These are phyloP conservation scores for Cladochytrium replicatum DNA, from an alignment of 192 early-diverging fungal species.

Conservation along the genomic window DNA sequence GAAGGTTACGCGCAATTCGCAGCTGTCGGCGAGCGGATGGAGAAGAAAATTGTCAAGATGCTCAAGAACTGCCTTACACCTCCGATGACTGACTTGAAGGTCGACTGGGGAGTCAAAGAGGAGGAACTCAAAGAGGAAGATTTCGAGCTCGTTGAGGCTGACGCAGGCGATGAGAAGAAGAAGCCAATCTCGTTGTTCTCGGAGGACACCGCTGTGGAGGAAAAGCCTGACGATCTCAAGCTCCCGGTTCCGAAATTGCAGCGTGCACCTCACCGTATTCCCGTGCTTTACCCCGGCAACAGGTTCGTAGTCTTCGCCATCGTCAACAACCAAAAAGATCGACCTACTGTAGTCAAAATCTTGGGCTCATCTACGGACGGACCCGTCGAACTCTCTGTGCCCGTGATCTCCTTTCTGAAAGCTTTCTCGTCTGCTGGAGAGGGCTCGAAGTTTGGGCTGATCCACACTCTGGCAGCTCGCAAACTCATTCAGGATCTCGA, in stretches of 20 bases:
- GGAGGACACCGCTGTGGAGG: constrained; percentile 13
- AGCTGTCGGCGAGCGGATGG: constrained; percentile 31
- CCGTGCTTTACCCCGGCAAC: constrained; percentile 19
- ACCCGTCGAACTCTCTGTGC: constrained; percentile 28
- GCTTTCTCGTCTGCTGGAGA: constrained; percentile 6
- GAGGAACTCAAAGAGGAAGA: too few relatives aligned
- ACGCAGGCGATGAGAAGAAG: constrained; percentile 1
- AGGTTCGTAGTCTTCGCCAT: constrained; percentile 31
- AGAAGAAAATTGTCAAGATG: constrained; percentile 42
- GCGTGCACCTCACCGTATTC: constrained; percentile 24
- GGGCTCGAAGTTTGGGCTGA: neutral
- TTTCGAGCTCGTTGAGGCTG: constrained; percentile 14
- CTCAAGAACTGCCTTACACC: constrained; percentile 35
- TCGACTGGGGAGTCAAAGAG: constrained; percentile 29
- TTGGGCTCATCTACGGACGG: constrained; percentile 23
- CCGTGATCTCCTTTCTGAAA: too few relatives aligned
- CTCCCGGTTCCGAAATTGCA: constrained; percentile 17
- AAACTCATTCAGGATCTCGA: constrained; percentile 36
- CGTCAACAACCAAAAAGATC: constrained; percentile 10
- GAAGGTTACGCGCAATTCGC: constrained; percentile 39
- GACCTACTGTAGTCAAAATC: too few relatives aligned
- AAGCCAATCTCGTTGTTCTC: constrained; percentile 16
- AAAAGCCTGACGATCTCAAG: constrained; percentile 3
- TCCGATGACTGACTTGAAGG: constrained; percentile 36
- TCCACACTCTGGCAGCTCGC: constrained; percentile 34